Evolutionary conservation across 2,329 filamentous ascomycete species (phyloP).

Genomic region (Tolypocladium amazonense): DNA sequence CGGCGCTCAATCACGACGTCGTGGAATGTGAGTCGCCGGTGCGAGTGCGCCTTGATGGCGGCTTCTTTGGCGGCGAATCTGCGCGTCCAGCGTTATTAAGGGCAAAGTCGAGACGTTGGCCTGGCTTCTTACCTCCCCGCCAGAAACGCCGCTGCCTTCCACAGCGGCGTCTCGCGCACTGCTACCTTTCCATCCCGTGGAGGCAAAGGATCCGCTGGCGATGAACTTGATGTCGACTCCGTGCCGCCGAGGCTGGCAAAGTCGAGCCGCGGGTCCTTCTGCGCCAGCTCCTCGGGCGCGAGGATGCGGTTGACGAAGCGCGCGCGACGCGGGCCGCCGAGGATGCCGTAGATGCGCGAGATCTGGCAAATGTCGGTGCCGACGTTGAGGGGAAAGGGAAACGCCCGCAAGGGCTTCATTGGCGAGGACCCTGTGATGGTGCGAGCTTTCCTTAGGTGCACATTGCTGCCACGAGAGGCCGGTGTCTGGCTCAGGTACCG

Average conservation of each 20-base stretch:
- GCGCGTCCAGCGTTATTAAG: not conserved
- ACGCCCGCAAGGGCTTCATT: slow-evolving; percentile 29
- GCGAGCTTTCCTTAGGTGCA: not conserved
- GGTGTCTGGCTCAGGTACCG: not conserved
- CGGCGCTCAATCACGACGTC: slow-evolving; percentile 39
- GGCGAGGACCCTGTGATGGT: not conserved
- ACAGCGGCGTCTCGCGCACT: slow-evolving; percentile 14
- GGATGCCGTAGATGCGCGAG: slow-evolving; percentile 49
- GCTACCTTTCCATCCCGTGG: slow-evolving; percentile 1
- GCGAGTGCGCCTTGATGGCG: slow-evolving; percentile 58
- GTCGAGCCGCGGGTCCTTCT: slow-evolving; percentile 11
- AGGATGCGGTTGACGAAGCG: slow-evolving; percentile 40
- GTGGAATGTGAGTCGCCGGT: slow-evolving; percentile 49
- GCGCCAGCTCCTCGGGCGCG: slow-evolving; percentile 20
- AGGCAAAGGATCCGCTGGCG: not conserved
- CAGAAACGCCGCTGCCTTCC: slow-evolving; percentile 23
- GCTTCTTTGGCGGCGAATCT: slow-evolving; percentile 69
- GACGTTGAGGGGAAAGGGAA: slow-evolving; percentile 56
- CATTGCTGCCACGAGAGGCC: not conserved
- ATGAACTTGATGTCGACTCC: not conserved
- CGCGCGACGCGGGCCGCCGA: slow-evolving; percentile 30
- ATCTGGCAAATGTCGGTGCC: slow-evolving; percentile 74
- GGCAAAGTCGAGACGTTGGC: not conserved
- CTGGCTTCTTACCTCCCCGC: slow-evolving; percentile 19
- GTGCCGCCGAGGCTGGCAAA: not conserved